Percentiles rank a stretch among this genome's conserved stretches.
phyloP scores from a whole-genome alignment of 768 basidiomycete genomes.

The Heimioporus sp. region DNA sequence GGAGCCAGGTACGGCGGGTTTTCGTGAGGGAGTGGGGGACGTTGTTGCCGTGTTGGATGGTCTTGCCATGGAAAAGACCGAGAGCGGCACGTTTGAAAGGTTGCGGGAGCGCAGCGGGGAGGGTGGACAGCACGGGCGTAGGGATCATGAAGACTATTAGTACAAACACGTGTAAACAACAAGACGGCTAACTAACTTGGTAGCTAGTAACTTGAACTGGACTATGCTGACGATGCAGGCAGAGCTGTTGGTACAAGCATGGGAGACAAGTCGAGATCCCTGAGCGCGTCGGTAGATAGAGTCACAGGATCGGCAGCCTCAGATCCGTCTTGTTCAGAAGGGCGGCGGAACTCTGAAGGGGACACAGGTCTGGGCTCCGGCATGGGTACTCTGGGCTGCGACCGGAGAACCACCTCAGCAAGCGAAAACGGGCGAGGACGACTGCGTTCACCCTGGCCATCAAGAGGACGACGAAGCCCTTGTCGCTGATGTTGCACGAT shows the following conservation, averaged over 20 bases:
- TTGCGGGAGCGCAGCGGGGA: constrained; percentile 43
- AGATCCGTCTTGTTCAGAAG: not conserved
- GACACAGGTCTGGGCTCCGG: constrained; percentile 1
- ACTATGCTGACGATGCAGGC: no score
- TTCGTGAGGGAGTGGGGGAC: constrained; percentile 88
- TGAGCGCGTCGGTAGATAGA: no score
- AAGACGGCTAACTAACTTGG: no score
- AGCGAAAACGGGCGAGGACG: not conserved
- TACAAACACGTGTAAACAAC: no score
- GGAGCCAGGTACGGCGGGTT: constrained; percentile 85
- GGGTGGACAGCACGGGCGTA: constrained; percentile 14
- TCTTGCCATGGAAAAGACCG: constrained; percentile 82
- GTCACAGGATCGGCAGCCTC: not conserved
- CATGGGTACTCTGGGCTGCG: not conserved
- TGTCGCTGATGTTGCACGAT: constrained; percentile 1
- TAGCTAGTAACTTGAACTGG: no score
- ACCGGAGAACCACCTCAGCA: not conserved
- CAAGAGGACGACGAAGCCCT: constrained; percentile 3
- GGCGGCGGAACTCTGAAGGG: not conserved
- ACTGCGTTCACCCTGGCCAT: not conserved
- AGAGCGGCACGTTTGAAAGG: constrained; percentile 80
- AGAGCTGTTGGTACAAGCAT: no score
- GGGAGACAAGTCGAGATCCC: no score
- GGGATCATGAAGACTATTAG: constrained; percentile 20
- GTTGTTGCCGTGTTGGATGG: constrained; percentile 80